Evolutionary conservation across 2,329 filamentous ascomycete species (phyloP).

Genomic region (Alternaria triticimaculans): DNA sequence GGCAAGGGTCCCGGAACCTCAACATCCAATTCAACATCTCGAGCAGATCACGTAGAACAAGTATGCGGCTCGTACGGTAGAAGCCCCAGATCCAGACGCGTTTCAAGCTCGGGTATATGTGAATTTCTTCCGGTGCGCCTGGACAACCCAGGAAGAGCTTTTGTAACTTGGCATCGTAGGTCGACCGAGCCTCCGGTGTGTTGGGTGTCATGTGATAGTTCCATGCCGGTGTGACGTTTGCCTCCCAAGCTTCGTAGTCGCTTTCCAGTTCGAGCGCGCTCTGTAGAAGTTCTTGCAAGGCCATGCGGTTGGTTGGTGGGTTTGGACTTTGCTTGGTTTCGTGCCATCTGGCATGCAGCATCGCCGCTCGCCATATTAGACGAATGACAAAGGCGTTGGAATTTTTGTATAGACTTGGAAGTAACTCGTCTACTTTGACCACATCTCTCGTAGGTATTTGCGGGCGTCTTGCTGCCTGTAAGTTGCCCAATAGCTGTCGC

Average conservation of each 20-base stretch:
- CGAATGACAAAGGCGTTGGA: constrained; percentile 30
- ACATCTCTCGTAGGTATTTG: constrained; percentile 29
- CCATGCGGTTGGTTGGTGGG: constrained; percentile 24
- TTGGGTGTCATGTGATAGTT: constrained; percentile 30
- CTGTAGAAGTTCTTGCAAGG: constrained; percentile 30
- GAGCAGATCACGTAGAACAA: constrained; percentile 35
- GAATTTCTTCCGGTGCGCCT: constrained; percentile 38
- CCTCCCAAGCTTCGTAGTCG: constrained; percentile 38
- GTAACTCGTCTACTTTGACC: constrained; percentile 12
- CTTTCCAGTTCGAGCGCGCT: constrained; percentile 32
- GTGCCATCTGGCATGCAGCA: constrained; percentile 37
- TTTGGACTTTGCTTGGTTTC: constrained; percentile 27
- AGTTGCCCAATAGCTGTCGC: constrained; percentile 33
- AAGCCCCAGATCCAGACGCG: constrained; percentile 38
- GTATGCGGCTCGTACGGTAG: constrained; percentile 37
- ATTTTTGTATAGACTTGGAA: constrained; percentile 29
- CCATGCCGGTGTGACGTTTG: constrained; percentile 24
- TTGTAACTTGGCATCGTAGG: constrained; percentile 32
- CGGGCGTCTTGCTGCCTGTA: constrained; percentile 34
- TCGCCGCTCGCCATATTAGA: constrained; percentile 31
- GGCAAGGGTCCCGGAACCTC: constrained; percentile 22
- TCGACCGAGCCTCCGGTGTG: constrained; percentile 25
- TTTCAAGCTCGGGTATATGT: constrained; percentile 31
- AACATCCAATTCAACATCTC: constrained; percentile 44
- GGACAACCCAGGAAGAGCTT: constrained; percentile 27